phyloP scores from a whole-genome alignment of 257 asterid species.

The Cynanchum wilfordii region DNA sequence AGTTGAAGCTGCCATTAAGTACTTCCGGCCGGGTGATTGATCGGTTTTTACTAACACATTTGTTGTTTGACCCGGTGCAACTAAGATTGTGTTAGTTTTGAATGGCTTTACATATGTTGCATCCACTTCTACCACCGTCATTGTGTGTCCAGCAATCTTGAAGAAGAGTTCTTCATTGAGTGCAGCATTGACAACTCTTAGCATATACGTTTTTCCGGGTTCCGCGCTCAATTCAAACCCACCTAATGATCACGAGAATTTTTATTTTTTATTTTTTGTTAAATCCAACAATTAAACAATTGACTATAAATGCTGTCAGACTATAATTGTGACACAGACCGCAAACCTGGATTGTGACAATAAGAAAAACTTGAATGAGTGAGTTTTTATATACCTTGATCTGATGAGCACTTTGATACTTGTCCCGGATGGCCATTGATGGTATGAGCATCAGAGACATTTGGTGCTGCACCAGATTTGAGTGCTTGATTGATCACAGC shows the following conservation, averaged over 20 bases:
- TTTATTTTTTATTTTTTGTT: too few species aligned
- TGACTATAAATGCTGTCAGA: too few species aligned
- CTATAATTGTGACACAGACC: too few species aligned
- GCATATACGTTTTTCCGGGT: constrained; percentile 69
- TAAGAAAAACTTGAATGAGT: too few species aligned
- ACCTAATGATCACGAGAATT: too few species aligned
- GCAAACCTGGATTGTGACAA: too few species aligned
- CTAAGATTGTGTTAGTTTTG: constrained; percentile 57
- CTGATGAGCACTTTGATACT: constrained; percentile 37
- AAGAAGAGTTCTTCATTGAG: constrained; percentile 88
- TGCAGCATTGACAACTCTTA: constrained; percentile 82
- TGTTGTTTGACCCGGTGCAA: constrained; percentile 90
- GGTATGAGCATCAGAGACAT: constrained; percentile 90
- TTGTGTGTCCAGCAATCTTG: constrained; percentile 72
- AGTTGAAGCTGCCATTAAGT: constrained; percentile 66
- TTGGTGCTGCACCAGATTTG: constrained; percentile 72
- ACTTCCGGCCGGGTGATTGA: constrained; percentile 43
- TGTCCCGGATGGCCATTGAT: constrained; percentile 82
- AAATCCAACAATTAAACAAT: too few species aligned
- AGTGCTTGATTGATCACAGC: constrained; percentile 70
- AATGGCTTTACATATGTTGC: constrained; percentile 88
- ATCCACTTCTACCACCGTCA: constrained; percentile 88
- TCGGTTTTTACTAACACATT: constrained; percentile 56
- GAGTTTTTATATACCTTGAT: constrained; percentile 30
- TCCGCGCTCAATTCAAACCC: constrained; percentile 55